Conservation (phyloP, 2,329 filamentous ascomycete genomes). For the Ophiobolus disseminans region DNA sequence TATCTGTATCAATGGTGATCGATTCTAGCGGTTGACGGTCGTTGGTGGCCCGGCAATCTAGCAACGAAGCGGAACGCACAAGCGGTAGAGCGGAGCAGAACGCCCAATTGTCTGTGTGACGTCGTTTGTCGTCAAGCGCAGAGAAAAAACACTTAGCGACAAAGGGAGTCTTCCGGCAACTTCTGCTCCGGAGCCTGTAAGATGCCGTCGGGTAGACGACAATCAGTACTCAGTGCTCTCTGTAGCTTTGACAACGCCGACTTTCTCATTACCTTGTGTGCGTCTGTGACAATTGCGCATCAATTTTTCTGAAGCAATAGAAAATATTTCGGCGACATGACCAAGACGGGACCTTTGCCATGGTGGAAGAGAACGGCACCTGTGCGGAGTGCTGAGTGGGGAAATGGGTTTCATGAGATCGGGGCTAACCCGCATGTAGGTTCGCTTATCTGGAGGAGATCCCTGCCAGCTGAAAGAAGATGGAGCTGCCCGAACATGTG, state of each 20-base stretch:
- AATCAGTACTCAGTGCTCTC: not conserved
- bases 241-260: not conserved
- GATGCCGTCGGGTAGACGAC: not conserved
- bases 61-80: constrained; percentile 4
- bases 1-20: not conserved
- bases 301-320: not conserved
- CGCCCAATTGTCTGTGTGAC: not conserved
- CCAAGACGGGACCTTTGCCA: not conserved
- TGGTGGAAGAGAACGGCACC: not conserved
- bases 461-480: constrained; percentile 9
- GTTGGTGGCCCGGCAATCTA: constrained; percentile 19
- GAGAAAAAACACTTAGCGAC: not conserved
- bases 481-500: not conserved
- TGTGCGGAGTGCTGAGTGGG: not conserved
- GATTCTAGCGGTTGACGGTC: not conserved
- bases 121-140: constrained; percentile 1
- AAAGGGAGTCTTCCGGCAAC: not conserved
- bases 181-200: not conserved
- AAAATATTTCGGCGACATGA: not conserved
- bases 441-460: constrained; percentile 23
- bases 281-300: too few relatives aligned
- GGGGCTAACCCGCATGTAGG: constrained; percentile 13
- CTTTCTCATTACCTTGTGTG: too few relatives aligned
- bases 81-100: constrained; percentile 2
- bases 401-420: constrained; percentile 14